Conservation (phyloP, 441 rosid species). For the Erodium trifolium region DNA sequence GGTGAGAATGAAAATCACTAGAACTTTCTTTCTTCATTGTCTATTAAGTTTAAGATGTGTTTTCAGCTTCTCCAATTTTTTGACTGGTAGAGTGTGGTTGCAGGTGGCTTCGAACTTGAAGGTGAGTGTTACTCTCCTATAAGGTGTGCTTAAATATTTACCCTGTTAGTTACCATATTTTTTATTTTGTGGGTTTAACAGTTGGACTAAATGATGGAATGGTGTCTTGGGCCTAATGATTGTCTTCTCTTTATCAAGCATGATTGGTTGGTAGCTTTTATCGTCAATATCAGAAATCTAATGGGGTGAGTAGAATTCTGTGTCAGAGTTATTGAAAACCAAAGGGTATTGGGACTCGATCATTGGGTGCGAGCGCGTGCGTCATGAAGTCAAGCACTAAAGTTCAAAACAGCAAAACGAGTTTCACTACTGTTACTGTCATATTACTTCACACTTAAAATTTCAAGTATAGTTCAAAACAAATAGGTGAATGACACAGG, state of each 20-base stretch:
- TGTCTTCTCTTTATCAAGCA: background rate
- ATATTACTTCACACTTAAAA: background rate
- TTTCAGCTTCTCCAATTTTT: background rate
- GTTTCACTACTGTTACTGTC: background rate
- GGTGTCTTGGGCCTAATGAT: background rate
- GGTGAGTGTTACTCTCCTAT: slow-evolving; percentile 42
- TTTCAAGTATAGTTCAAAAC: background rate
- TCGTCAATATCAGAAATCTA: background rate
- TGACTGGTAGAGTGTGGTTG: slow-evolving; percentile 22
- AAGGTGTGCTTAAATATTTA: slow-evolving; percentile 18
- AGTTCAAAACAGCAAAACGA: background rate
- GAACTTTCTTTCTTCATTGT: slow-evolving; percentile 10
- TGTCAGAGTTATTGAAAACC: background rate
- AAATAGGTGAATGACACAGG: background rate
- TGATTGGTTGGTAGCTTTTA: background rate
- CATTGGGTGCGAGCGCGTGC: background rate
- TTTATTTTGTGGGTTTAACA: background rate
- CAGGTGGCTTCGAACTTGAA: slow-evolving; percentile 65
- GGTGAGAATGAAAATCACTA: slow-evolving; percentile 37
- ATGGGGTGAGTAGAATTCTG: background rate
- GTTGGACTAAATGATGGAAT: background rate
- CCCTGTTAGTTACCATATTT: slow-evolving; percentile 6
- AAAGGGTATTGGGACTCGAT: background rate
- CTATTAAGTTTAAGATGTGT: background rate
- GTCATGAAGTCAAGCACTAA: background rate